phyloP scores from a whole-genome alignment of 352 stramenopile genomes.

The Phytopythium kandeliae region DNA sequence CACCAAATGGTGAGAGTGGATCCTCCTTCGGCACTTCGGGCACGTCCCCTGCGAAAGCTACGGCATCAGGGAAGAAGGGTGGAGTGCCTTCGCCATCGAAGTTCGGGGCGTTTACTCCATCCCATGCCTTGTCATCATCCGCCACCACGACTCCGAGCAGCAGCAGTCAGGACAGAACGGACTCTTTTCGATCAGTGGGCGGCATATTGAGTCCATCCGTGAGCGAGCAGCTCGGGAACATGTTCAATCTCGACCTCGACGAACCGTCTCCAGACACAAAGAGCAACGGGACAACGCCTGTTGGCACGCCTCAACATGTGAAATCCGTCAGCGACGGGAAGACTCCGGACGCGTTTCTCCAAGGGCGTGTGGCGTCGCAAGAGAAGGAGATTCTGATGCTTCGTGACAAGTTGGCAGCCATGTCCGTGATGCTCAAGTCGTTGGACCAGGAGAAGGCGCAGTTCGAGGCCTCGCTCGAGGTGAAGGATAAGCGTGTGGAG shows the following conservation, averaged over 20 bases:
- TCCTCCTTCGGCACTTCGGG: neutral
- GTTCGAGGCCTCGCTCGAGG: slow-evolving; percentile 43
- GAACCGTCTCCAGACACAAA: slow-evolving; percentile 3
- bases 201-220: slow-evolving; percentile 18
- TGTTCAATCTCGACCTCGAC: slow-evolving; percentile 24
- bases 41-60: neutral
- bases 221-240: slow-evolving; percentile 21
- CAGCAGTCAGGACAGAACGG: slow-evolving; percentile 5
- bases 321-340: slow-evolving; percentile 7
- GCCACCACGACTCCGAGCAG: neutral
- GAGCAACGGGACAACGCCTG: neutral
- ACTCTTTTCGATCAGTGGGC: slow-evolving; percentile 15
- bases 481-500: slow-evolving; percentile 77
- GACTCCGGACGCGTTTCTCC: slow-evolving; percentile 29
- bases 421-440: slow-evolving; percentile 61
- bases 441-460: slow-evolving; percentile 61
- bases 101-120: neutral
- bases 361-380: slow-evolving; percentile 58
- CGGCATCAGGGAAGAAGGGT: neutral
- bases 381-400: slow-evolving; percentile 69
- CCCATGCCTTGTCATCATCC: neutral
- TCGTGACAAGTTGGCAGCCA: slow-evolving; percentile 56
- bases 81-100: neutral
- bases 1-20: neutral
- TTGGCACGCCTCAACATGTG: neutral